These are phyloP conservation scores for Solanum chiquidenum DNA, from an alignment of 257 asterid species.

Conservation along the genomic window DNA sequence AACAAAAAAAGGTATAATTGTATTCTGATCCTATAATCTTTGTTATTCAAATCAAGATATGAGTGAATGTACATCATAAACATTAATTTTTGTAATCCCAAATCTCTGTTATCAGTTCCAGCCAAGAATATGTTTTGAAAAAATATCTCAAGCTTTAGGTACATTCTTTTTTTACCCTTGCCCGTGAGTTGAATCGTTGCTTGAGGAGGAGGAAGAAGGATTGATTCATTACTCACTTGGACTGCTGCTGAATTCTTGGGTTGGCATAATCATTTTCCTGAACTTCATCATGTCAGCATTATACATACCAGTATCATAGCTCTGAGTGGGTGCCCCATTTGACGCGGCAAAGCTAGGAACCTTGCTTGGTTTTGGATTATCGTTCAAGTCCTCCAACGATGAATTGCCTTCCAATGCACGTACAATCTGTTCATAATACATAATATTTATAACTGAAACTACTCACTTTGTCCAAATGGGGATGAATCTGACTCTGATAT, in stretches of 20 bases:
- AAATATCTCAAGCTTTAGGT: background rate
- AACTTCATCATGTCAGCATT: slow-evolving; percentile 90
- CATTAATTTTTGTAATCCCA: background rate
- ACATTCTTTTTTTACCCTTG: background rate
- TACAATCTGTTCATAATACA: slow-evolving; percentile 32
- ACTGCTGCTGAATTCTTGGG: slow-evolving; percentile 41
- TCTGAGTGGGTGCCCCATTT: background rate
- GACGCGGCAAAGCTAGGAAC: slow-evolving; percentile 5
- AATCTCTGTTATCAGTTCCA: background rate
- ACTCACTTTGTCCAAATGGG: background rate
- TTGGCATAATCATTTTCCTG: slow-evolving; percentile 61
- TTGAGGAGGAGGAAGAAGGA: background rate
- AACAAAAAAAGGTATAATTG: background rate
- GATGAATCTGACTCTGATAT: background rate
- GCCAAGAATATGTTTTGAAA: background rate
- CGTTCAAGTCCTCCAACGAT: slow-evolving; percentile 63
- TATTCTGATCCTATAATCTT: background rate
- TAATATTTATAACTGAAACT: background rate
- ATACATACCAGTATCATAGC: slow-evolving; percentile 67
- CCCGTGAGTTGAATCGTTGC: background rate
- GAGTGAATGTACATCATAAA: background rate
- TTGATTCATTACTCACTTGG: background rate
- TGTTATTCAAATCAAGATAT: background rate
- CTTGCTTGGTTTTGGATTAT: slow-evolving; percentile 36
- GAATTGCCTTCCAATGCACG: slow-evolving; percentile 72